Conservation (phyloP, 371 early-diverging fungal species). For the Mortierella sp. region DNA sequence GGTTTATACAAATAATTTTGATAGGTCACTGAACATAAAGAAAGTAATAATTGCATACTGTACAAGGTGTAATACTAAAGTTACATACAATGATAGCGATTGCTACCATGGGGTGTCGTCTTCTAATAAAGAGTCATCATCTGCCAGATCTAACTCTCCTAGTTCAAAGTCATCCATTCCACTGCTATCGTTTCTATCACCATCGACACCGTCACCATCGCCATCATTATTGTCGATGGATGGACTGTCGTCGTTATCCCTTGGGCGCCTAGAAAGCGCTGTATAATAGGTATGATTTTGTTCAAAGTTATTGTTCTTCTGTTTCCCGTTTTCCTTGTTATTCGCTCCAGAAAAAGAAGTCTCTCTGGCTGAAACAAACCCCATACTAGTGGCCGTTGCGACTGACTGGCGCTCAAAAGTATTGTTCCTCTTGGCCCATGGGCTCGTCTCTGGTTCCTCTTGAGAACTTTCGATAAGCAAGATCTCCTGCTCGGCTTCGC, state of each 20-base stretch:
- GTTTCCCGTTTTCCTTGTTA: not conserved
- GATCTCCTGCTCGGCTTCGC: slow-evolving; percentile 3
- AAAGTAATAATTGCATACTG: too few species aligned
- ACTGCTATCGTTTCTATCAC: not conserved
- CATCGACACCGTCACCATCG: not conserved
- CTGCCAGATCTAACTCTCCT: slow-evolving; percentile 2
- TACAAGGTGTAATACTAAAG: not conserved
- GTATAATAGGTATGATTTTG: not conserved
- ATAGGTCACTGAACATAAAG: too few species aligned
- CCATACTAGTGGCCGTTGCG: not conserved
- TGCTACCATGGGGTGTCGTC: slow-evolving; percentile 10
- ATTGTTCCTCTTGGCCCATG: not conserved
- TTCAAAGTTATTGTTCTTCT: not conserved
- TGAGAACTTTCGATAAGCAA: slow-evolving; percentile 34
- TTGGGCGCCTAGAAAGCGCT: not conserved
- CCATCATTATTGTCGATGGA: not conserved
- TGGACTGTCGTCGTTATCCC: not conserved
- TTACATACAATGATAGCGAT: not conserved
- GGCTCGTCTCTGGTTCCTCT: slow-evolving; percentile 10
- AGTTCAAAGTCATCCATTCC: slow-evolving; percentile 13
- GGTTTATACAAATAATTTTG: too few species aligned
- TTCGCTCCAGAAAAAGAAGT: not conserved
- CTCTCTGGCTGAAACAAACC: not conserved
- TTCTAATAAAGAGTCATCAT: slow-evolving; percentile 12
- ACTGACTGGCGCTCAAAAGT: not conserved